Percentiles rank a stretch among this genome's conserved stretches.
These are phyloP conservation scores for Botryotinia calthae DNA, from an alignment of 2,329 filamentous ascomycete species.

Conservation along the genomic window DNA sequence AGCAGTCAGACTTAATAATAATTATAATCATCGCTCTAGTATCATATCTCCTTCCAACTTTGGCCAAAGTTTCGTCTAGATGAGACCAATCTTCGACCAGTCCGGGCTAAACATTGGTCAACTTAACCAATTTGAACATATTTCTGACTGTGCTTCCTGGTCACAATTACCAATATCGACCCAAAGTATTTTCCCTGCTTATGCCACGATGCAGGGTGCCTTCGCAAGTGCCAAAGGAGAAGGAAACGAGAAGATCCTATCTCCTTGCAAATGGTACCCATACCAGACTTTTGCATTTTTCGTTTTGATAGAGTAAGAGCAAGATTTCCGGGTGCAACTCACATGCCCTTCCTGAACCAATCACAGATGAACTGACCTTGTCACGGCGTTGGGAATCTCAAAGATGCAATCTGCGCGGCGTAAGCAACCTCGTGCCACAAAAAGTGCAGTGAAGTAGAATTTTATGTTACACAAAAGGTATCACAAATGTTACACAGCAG, in stretches of 20 bases:
- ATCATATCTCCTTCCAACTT: neutral
- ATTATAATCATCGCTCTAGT: conserved; percentile 13
- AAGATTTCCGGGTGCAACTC: conserved; percentile 6
- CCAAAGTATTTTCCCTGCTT: conserved; percentile 9
- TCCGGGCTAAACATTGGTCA: neutral
- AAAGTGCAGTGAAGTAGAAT: neutral
- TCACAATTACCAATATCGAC: neutral
- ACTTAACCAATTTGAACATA: neutral
- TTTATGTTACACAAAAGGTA: neutral
- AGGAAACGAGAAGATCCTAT: neutral
- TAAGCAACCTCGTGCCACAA: conserved; percentile 9
- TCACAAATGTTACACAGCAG: neutral
- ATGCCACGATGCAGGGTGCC: neutral
- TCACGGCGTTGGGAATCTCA: neutral
- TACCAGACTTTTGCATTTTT: neutral
- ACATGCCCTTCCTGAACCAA: neutral
- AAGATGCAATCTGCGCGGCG: neutral
- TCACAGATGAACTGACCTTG: neutral
- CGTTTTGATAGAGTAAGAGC: neutral
- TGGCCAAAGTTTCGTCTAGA: neutral
- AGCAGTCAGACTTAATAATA: conserved; percentile 20
- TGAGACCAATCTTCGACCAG: neutral
- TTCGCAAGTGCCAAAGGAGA: neutral
- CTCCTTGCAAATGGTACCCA: neutral
- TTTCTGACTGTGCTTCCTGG: neutral